These are phyloP conservation scores for Cladosporium sphaerospermum DNA, from an alignment of 2,329 filamentous ascomycete genomes.

Conservation along the genomic window DNA sequence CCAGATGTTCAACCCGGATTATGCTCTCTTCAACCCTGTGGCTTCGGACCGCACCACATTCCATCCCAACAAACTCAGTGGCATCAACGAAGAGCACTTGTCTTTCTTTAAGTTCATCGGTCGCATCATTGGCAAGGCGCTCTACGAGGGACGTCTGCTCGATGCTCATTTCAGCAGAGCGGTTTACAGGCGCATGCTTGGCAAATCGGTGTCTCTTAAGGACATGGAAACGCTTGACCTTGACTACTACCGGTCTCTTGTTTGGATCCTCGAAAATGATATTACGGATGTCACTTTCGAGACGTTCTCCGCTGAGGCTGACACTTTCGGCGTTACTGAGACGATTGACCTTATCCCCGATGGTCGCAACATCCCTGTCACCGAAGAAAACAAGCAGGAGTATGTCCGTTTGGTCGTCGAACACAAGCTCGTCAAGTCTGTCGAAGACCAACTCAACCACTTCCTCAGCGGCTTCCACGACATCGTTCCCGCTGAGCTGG, in stretches of 20 bases:
- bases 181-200: constrained; percentile 95
- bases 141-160: constrained; percentile 91
- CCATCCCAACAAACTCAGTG: constrained; percentile 92
- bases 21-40: constrained; percentile 91
- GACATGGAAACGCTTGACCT: constrained; percentile 99
- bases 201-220: constrained; percentile 92
- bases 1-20: constrained; percentile 99
- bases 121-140: constrained; percentile 92
- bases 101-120: constrained; percentile 99
- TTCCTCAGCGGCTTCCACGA: constrained; percentile 88
- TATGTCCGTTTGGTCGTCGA: constrained; percentile 93
- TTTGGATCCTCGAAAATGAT: constrained; percentile 98
- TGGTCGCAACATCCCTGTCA: constrained; percentile 86
- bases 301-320: constrained; percentile 89
- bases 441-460: constrained; percentile 87
- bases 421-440: constrained; percentile 83
- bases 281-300: constrained; percentile 97
- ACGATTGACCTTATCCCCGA: constrained; percentile 81
- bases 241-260: constrained; percentile 96
- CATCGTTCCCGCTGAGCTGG: constrained; percentile 87
- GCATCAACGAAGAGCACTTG: constrained; percentile 90
- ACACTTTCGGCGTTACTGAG: constrained; percentile 85
- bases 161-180: constrained; percentile 99
- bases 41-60: constrained; percentile 97
- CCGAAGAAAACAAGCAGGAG: constrained; percentile 97